Percentiles rank a stretch among this genome's conserved stretches.
Evolutionary conservation across 768 basidiomycete species (phyloP).

Genomic region (Russula virescens): DNA sequence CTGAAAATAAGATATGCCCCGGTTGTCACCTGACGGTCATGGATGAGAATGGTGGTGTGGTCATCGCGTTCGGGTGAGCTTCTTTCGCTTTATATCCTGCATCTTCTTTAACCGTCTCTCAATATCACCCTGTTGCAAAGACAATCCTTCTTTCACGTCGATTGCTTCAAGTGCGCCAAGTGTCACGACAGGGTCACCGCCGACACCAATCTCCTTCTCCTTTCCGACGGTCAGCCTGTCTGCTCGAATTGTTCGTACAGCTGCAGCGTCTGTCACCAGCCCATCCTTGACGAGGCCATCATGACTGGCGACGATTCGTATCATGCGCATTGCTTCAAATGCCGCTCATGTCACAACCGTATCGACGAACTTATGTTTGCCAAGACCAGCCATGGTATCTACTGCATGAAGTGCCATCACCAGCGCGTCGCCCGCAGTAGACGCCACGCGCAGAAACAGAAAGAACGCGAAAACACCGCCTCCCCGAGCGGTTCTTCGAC

Average conservation of each 20-base stretch:
- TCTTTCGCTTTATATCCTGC: neutral
- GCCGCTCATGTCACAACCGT: constrained; percentile 86
- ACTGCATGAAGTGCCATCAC: constrained; percentile 98
- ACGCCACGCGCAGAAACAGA: constrained; percentile 85
- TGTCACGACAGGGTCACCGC: constrained; percentile 89
- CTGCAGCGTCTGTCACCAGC: constrained; percentile 90
- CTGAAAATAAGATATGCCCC: constrained; percentile 65
- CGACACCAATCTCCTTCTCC: constrained; percentile 92
- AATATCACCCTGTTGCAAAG: constrained; percentile 38
- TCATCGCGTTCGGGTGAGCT: constrained; percentile 88
- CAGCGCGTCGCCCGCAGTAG: constrained; percentile 92
- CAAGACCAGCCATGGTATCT: constrained; percentile 96
- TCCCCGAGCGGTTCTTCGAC: constrained; percentile 41
- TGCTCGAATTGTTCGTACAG: constrained; percentile 91
- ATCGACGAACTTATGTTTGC: constrained; percentile 99
- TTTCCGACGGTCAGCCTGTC: constrained; percentile 97
- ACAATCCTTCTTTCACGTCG: constrained; percentile 90
- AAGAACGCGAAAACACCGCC: constrained; percentile 40
- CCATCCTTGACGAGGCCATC: constrained; percentile 97
- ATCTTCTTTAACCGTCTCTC: neutral
- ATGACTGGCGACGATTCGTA: constrained; percentile 99
- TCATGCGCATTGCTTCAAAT: constrained; percentile 98
- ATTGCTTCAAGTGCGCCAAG: constrained; percentile 97
- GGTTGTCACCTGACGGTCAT: constrained; percentile 80
- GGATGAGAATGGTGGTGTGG: constrained; percentile 75